Conservation (phyloP, 2,329 filamentous ascomycete species). For the Phialophora verrucosa region DNA sequence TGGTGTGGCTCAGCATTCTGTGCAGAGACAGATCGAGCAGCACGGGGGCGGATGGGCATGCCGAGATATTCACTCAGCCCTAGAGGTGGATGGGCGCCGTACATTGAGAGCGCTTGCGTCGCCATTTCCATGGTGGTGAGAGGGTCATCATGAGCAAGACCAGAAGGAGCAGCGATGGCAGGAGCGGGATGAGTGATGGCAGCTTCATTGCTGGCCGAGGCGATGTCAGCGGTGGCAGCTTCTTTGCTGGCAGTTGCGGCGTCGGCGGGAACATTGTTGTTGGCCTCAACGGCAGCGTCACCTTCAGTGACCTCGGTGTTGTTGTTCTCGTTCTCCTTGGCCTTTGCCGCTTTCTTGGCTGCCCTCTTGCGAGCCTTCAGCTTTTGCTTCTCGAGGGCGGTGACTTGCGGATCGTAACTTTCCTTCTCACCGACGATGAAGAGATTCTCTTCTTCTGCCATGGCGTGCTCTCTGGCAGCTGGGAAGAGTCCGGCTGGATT, state of each 20-base stretch:
- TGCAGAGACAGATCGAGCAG: background rate
- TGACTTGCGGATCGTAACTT: background rate
- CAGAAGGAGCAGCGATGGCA: background rate
- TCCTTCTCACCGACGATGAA: background rate
- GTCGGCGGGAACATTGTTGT: background rate
- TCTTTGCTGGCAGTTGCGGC: background rate
- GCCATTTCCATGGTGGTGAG: constrained; percentile 4
- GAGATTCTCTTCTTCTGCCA: constrained; percentile 3
- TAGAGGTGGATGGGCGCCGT: background rate
- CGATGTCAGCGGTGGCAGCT: background rate
- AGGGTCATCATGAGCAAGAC: background rate
- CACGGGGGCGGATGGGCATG: background rate
- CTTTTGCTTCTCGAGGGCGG: background rate
- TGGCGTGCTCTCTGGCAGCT: background rate
- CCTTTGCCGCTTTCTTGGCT: constrained; percentile 5
- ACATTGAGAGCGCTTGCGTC: constrained; percentile 1
- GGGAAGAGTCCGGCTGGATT: background rate
- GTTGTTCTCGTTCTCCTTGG: background rate
- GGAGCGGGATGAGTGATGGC: background rate
- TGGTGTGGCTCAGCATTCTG: background rate
- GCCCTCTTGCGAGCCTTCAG: constrained; percentile 1
- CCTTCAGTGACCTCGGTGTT: background rate
- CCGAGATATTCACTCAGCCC: constrained; percentile 4
- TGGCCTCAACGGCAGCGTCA: constrained; percentile 3
- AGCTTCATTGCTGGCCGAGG: background rate